These are phyloP conservation scores for Staphylotrichum longicolle DNA, from an alignment of 495 filamentous ascomycete species.

Conservation along the genomic window DNA sequence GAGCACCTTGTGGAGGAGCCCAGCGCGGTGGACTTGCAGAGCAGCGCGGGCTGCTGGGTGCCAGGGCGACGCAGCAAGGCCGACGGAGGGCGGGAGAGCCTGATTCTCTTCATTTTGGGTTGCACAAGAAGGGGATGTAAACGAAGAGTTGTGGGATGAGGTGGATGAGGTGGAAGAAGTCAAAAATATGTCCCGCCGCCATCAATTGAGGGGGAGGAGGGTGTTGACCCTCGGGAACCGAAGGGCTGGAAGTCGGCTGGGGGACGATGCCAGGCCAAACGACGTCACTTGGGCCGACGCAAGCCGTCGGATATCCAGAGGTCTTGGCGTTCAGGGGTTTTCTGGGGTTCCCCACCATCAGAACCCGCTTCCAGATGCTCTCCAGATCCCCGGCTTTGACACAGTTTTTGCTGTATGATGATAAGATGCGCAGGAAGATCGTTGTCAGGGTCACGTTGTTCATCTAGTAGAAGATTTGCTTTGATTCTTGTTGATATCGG, in stretches of 20 bases:
- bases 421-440: no score
- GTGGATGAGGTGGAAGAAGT: background rate
- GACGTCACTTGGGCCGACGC: slow-evolving; percentile 41
- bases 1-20: background rate
- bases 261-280: slow-evolving; percentile 9
- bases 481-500: no score
- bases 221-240: background rate
- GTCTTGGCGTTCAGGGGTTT: slow-evolving; percentile 23
- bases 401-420: no score
- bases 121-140: background rate
- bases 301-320: slow-evolving; percentile 25
- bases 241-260: slow-evolving; percentile 8
- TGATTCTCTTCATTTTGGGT: slow-evolving; percentile 27
- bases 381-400: no score
- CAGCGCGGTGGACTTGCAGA: slow-evolving; percentile 1
- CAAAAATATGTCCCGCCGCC: slow-evolving; percentile 1
- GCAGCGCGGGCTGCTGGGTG: slow-evolving; percentile 1
- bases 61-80: slow-evolving; percentile 12
- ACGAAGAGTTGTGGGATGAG: no score
- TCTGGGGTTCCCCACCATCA: background rate
- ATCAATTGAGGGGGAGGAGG: slow-evolving; percentile 7
- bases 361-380: no score
- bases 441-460: no score
- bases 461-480: no score
- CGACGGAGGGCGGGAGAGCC: slow-evolving; percentile 12